Evolutionary conservation across 495 filamentous ascomycete genomes (phyloP).

Genomic region (Aspergillus mulundensis): DNA sequence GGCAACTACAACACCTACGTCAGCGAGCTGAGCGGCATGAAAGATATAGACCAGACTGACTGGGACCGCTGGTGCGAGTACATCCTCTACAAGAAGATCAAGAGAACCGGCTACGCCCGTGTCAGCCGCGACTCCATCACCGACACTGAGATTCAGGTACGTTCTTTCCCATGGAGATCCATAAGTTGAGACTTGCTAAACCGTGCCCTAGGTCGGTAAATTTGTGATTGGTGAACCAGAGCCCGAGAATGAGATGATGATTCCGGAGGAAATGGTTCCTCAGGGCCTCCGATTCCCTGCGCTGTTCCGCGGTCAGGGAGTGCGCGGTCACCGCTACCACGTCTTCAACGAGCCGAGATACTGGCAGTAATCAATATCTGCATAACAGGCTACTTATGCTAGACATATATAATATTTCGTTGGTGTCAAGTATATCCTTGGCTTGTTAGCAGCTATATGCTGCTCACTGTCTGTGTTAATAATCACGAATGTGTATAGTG

Average conservation of each 20-base stretch:
- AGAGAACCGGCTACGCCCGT: constrained; percentile 83
- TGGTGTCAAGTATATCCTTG: not conserved
- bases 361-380: constrained; percentile 32
- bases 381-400: not conserved
- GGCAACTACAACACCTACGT: constrained; percentile 99
- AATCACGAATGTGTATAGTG: not conserved
- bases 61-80: constrained; percentile 99
- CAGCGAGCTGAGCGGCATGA: constrained; percentile 80
- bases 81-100: constrained; percentile 88
- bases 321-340: constrained; percentile 88
- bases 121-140: constrained; percentile 89
- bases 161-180: constrained; percentile 13
- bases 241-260: constrained; percentile 51
- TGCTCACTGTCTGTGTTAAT: not conserved
- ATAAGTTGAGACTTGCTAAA: constrained; percentile 14
- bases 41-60: constrained; percentile 88
- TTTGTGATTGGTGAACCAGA: constrained; percentile 78
- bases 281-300: constrained; percentile 79
- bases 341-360: constrained; percentile 94
- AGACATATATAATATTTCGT: not conserved
- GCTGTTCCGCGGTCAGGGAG: constrained; percentile 80
- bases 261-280: constrained; percentile 66
- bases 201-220: constrained; percentile 66
- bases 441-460: not conserved
- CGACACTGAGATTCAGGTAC: constrained; percentile 92